Conservation (phyloP, 2,329 filamentous ascomycete species). For the Dryadomyces sulphureus region DNA sequence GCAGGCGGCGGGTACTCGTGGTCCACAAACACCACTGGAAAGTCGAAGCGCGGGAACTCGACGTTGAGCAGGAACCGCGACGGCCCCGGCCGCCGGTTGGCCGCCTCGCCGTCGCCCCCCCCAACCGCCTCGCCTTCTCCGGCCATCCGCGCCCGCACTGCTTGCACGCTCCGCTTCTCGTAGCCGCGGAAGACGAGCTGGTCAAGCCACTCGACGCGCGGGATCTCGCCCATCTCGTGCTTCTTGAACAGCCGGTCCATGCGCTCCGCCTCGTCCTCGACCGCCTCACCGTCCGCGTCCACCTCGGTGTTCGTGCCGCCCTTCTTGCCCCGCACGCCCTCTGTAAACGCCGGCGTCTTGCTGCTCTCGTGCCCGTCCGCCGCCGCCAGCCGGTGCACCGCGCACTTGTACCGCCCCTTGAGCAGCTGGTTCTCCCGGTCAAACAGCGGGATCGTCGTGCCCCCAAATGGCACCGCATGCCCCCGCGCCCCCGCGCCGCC, state of each 20-base stretch:
- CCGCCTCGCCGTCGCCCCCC: constrained; percentile 15
- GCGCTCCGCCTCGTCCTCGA: constrained; percentile 39
- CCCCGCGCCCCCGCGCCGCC: constrained; percentile 46
- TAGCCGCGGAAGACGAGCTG: constrained; percentile 83
- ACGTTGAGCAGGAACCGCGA: constrained; percentile 71
- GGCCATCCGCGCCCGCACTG: constrained; percentile 8
- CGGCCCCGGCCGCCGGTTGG: constrained; percentile 22
- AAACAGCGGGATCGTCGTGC: constrained; percentile 84
- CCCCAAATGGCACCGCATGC: constrained; percentile 82
- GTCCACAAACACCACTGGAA: constrained; percentile 88
- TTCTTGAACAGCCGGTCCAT: constrained; percentile 89
- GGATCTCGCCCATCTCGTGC: constrained; percentile 94
- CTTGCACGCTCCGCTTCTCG: constrained; percentile 56
- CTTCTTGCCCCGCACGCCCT: constrained; percentile 20
- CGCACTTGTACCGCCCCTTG: constrained; percentile 85
- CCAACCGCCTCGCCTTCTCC: constrained; percentile 18
- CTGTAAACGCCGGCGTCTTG: constrained; percentile 57
- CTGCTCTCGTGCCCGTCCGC: constrained; percentile 77
- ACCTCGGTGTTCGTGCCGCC: constrained; percentile 4
- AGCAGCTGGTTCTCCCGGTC: constrained; percentile 82
- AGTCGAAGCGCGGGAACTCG: constrained; percentile 88
- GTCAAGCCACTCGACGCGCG: constrained; percentile 87
- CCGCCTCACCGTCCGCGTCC: constrained; percentile 27
- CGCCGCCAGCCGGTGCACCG: constrained; percentile 63
- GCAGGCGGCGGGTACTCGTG: constrained; percentile 81